These are phyloP conservation scores for Myriangium duriaei DNA, from an alignment of 2,329 filamentous ascomycete species.

Conservation along the genomic window DNA sequence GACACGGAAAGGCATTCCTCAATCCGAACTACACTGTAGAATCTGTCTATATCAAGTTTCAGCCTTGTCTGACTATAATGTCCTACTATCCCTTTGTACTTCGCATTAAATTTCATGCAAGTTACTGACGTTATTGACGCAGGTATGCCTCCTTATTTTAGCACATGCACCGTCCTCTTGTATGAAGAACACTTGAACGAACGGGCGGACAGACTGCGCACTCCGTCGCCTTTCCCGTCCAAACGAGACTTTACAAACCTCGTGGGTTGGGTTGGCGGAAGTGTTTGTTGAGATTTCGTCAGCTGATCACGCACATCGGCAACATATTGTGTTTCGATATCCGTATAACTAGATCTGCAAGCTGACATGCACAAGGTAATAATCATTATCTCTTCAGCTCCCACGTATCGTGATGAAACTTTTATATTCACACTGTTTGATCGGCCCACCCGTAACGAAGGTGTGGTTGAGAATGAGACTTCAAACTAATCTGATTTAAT, in stretches of 20 bases:
- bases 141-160: slow-evolving; percentile 10
- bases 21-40: slow-evolving; percentile 52
- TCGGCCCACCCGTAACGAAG: slow-evolving; percentile 37
- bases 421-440: slow-evolving; percentile 61
- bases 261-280: slow-evolving; percentile 40
- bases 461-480: slow-evolving; percentile 45
- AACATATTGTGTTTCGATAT: slow-evolving; percentile 1
- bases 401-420: slow-evolving; percentile 42
- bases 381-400: not conserved
- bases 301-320: slow-evolving; percentile 39
- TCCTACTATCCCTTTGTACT: slow-evolving; percentile 2
- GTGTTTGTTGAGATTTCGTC: slow-evolving; percentile 59
- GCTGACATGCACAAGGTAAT: slow-evolving; percentile 14
- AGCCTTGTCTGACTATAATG: slow-evolving; percentile 50
- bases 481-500: slow-evolving; percentile 61
- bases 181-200: slow-evolving; percentile 55
- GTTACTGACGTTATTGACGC: slow-evolving; percentile 10
- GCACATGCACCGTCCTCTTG: slow-evolving; percentile 2
- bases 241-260: slow-evolving; percentile 53
- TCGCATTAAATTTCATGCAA: slow-evolving; percentile 4
- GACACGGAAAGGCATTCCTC: slow-evolving; percentile 57
- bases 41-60: slow-evolving; percentile 51
- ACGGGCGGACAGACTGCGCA: slow-evolving; percentile 55
- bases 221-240: slow-evolving; percentile 37
- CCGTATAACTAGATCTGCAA: slow-evolving; percentile 12